Evolutionary conservation across 2,329 filamentous ascomycete species (phyloP), one percentile per base, ranked within the genome.

Genomic region (Fonsecaea pedrosoi): DNA sequence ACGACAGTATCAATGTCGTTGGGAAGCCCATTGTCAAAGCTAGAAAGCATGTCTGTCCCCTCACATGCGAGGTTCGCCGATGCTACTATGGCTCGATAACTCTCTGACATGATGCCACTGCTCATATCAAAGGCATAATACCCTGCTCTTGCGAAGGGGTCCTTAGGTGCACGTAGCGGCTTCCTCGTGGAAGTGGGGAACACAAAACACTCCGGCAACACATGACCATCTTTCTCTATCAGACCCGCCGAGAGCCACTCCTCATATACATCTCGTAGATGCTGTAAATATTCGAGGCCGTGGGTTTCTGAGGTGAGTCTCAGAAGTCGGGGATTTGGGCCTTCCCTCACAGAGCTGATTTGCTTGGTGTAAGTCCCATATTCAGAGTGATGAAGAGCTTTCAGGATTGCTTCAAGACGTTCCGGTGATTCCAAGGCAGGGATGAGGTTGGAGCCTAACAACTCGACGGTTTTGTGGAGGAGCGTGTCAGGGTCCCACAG

Each of bases 71-170:
- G 68, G 50, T 73, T 73, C 10, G 71, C 71, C 10, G 71, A 73
- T 4, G 69, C 71, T 10, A 73, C 53, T 38, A 70, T 71, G 1
- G 69, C 62, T 21, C 58, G 54, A 54, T 70, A 73, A 58, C 63
- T 72, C 35, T 71, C 42, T 38, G 67, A 66, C 57, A 67, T 69
- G 60, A 73, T 70, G 18, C 70, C 70, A n/a, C 67, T 69, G 56
- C 69, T 71, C 71, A 73, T 71, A 50, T 73, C 71, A 40, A 73
- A 73, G 25, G 71, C 70, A 63, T 71, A 73, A 57, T 72, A 73
- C 12, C 71, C 71, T 32, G 69, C 70, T 42, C 70, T 66, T 7
- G 71, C 71, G 40, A 67, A 73, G 32, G 62, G 60, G 54, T 73
- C 71, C 48, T 66, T 72, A 6, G 71, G 71, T 35, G 67, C 63